Evolutionary conservation across 257 asterid species (phyloP).

Genomic region (Leonotis leonurus): DNA sequence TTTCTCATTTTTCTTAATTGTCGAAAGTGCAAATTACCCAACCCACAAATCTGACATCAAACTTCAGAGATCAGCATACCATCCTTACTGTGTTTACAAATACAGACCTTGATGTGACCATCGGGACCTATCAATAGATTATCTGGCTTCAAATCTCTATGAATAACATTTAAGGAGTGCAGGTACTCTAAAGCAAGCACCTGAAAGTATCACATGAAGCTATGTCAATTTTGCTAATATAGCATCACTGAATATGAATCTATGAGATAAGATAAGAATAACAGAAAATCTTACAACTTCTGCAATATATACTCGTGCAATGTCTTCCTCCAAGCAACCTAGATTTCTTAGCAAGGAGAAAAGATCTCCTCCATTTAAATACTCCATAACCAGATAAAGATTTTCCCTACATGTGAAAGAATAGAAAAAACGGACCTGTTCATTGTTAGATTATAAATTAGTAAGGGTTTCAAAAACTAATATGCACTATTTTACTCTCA

Average conservation of each 20-base stretch:
- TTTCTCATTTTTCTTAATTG: not conserved
- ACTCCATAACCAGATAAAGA: constrained; percentile 98
- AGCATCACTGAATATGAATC: constrained; percentile 20
- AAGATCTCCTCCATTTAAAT: constrained; percentile 97
- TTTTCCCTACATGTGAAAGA: constrained; percentile 99
- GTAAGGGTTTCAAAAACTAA: constrained; percentile 25
- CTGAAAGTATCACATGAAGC: constrained; percentile 36
- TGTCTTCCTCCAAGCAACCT: constrained; percentile 96
- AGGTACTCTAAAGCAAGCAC: constrained; percentile 96
- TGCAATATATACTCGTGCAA: constrained; percentile 87
- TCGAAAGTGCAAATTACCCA: no score
- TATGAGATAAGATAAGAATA: constrained; percentile 7
- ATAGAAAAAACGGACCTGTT: constrained; percentile 99
- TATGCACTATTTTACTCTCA: constrained; percentile 6
- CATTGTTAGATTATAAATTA: constrained; percentile 47
- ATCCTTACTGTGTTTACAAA: constrained; percentile 9
- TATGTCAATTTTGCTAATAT: constrained; percentile 16
- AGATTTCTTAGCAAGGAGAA: constrained; percentile 78
- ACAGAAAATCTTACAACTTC: constrained; percentile 74
- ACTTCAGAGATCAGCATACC: constrained; percentile 14
- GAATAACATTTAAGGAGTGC: constrained; percentile 85
- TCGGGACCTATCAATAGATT: constrained; percentile 91
- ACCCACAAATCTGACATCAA: constrained; percentile 11
- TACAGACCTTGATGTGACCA: constrained; percentile 95
- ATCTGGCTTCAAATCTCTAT: constrained; percentile 97